A percentile compares a stretch with the other conserved stretches of the same genome.
Evolutionary conservation across 257 asterid species (phyloP).

Genomic region (Scutellaria galericulata): DNA sequence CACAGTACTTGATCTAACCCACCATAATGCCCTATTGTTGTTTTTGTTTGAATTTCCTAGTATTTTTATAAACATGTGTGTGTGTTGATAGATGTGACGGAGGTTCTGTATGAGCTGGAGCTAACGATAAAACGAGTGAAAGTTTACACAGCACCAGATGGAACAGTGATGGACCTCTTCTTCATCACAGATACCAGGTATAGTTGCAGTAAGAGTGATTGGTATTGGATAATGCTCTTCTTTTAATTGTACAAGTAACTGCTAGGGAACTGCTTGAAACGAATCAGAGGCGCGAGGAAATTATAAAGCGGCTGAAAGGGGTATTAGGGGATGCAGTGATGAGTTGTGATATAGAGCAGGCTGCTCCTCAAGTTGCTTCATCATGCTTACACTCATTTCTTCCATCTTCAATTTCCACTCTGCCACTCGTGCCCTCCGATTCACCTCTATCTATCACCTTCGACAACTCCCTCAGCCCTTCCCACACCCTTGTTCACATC

Average conservation of each 20-base stretch:
- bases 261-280: slow-evolving; percentile 69
- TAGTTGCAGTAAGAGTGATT: not conserved
- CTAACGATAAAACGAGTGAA: slow-evolving; percentile 73
- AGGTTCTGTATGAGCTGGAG: slow-evolving; percentile 72
- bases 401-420: slow-evolving; percentile 51
- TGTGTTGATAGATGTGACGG: slow-evolving; percentile 58
- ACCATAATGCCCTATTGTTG: too few species aligned
- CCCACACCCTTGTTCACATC: slow-evolving; percentile 67
- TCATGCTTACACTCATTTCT: slow-evolving; percentile 57
- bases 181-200: slow-evolving; percentile 73
- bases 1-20: slow-evolving; percentile 52
- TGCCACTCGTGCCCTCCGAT: slow-evolving; percentile 33
- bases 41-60: too few species aligned
- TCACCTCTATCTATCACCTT: slow-evolving; percentile 45
- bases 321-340: slow-evolving; percentile 66
- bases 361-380: slow-evolving; percentile 59
- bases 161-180: slow-evolving; percentile 75
- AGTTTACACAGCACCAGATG: slow-evolving; percentile 73
- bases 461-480: slow-evolving; percentile 71
- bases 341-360: slow-evolving; percentile 68
- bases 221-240: not conserved
- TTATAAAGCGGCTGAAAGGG: slow-evolving; percentile 40
- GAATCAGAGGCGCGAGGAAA: slow-evolving; percentile 56
- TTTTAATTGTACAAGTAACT: not conserved
- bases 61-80: too few species aligned